Percentiles rank a stretch among this genome's conserved stretches.
Evolutionary conservation across 1,139 yeast species (phyloP).

Genomic region (Yamadazyma conglobata): DNA sequence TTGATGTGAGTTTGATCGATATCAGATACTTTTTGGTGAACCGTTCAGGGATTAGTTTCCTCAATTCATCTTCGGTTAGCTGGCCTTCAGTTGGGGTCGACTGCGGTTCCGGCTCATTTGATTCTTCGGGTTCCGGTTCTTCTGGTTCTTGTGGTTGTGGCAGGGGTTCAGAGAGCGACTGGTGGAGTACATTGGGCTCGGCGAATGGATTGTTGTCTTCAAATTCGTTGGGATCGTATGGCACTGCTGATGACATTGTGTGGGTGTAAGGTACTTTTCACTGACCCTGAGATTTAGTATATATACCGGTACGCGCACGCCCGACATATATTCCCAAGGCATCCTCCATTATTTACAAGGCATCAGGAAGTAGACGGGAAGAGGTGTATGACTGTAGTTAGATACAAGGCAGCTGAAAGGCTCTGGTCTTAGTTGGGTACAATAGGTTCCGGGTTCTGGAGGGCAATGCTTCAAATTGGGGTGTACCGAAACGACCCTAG

Average conservation of each 20-base stretch:
- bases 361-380: no score
- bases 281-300: constrained; percentile 7
- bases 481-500: no score
- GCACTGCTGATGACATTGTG: constrained; percentile 51
- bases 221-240: constrained; percentile 65
- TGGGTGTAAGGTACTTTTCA: background rate
- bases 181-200: no score
- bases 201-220: constrained; percentile 64
- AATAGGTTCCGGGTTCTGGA: no score
- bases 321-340: no score
- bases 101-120: background rate
- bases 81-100: constrained; percentile 13
- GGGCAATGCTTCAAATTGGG: no score
- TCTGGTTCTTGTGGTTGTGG: constrained; percentile 3
- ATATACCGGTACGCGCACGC: no score
- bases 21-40: constrained; percentile 34
- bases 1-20: constrained; percentile 25
- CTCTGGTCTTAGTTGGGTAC: no score
- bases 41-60: constrained; percentile 51
- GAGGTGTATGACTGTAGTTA: no score
- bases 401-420: no score
- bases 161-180: no score
- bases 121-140: constrained; percentile 5
- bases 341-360: no score
- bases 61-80: constrained; percentile 38